These are phyloP conservation scores for Coleophoma cylindrospora DNA, from an alignment of 2,329 filamentous ascomycete genomes.

Conservation along the genomic window DNA sequence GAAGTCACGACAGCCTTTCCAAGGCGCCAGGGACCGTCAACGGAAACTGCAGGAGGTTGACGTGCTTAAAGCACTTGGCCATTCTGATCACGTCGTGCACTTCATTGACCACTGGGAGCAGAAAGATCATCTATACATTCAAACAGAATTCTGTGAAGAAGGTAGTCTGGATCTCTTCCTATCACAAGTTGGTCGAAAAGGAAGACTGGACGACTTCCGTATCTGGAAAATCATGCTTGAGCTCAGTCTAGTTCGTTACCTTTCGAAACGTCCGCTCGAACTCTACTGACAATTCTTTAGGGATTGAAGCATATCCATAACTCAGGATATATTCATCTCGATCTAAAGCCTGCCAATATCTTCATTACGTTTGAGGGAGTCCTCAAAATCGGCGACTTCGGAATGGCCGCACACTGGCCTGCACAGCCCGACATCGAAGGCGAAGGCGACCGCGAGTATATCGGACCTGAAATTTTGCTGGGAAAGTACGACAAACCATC, in stretches of 20 bases:
- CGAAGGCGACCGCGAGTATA: conserved; percentile 94
- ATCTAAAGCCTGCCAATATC: conserved; percentile 81
- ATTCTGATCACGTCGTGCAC: conserved; percentile 80
- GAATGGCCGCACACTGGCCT: conserved; percentile 75
- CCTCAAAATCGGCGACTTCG: conserved; percentile 83
- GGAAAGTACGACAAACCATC: conserved; percentile 86
- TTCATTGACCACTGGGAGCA: conserved; percentile 87
- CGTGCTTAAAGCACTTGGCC: conserved; percentile 69
- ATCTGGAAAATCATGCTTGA: conserved; percentile 98
- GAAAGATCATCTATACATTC: conserved; percentile 83
- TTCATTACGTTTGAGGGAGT: conserved; percentile 76
- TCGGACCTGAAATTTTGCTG: conserved; percentile 85
- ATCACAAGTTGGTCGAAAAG: conserved; percentile 73
- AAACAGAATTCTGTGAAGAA: conserved; percentile 95
- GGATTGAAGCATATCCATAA: conserved; percentile 88
- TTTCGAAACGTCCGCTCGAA: neutral
- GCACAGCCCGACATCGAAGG: conserved; percentile 73
- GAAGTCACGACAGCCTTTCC: conserved; percentile 78
- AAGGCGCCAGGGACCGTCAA: conserved; percentile 74
- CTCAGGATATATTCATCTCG: conserved; percentile 78
- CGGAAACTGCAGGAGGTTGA: conserved; percentile 80
- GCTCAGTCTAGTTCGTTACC: conserved; percentile 64
- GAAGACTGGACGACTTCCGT: conserved; percentile 89
- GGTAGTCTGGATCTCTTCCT: conserved; percentile 87
- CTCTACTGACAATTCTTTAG: conserved; percentile 38